Conservation (phyloP, 345 rosid species). For the Heritiera littoralis region DNA sequence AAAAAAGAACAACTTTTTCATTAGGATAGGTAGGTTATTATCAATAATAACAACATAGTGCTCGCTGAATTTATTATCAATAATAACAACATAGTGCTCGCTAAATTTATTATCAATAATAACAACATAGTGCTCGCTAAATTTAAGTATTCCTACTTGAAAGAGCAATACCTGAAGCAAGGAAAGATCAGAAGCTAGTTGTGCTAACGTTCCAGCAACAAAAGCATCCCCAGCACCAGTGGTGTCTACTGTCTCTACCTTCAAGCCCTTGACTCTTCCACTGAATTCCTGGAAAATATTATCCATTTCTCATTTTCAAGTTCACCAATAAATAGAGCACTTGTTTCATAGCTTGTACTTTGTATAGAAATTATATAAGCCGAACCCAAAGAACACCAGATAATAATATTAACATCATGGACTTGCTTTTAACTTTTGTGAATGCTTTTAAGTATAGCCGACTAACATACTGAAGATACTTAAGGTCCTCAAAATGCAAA, state of each 20-base stretch:
- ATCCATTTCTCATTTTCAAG: background rate
- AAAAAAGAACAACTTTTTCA: background rate
- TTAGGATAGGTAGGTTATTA: background rate
- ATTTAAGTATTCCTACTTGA: background rate
- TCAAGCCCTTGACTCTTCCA: slow-evolving; percentile 76
- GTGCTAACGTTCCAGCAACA: slow-evolving; percentile 75
- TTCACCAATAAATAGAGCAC: background rate
- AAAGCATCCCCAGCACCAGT: slow-evolving; percentile 99
- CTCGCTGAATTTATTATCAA: background rate
- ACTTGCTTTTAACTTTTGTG: background rate
- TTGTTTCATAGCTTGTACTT: background rate
- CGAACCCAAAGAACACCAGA: background rate
- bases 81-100: background rate
- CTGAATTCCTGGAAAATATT: slow-evolving; percentile 57
- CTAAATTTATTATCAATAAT: background rate
- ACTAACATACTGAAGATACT: background rate
- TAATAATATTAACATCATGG: background rate
- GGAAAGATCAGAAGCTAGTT: slow-evolving; percentile 69
- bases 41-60: background rate
- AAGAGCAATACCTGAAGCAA: slow-evolving; percentile 64
- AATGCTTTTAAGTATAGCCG: background rate
- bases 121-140: background rate
- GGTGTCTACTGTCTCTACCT: slow-evolving; percentile 83
- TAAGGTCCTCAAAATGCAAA: background rate
- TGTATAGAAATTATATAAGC: background rate